phyloP scores from a whole-genome alignment of 192 early-diverging fungal genomes.

The Geranomyces michiganensis region DNA sequence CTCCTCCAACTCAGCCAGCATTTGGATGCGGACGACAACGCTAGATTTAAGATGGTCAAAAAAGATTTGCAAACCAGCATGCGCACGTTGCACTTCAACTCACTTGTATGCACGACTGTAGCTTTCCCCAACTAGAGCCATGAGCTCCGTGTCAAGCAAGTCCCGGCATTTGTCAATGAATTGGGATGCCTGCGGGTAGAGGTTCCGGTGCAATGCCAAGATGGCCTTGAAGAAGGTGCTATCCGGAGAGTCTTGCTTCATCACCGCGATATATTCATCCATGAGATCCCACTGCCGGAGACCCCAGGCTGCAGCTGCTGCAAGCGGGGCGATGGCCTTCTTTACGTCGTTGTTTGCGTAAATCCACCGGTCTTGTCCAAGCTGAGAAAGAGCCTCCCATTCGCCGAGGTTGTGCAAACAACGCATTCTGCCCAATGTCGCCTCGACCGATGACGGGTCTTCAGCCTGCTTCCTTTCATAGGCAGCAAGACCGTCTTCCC shows the following conservation, averaged over 20 bases:
- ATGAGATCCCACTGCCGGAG: slow-evolving; percentile 84
- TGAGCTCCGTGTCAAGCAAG: slow-evolving; percentile 81
- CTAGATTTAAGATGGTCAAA: slow-evolving; percentile 22
- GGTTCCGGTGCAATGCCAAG: slow-evolving; percentile 77
- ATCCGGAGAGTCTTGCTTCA: slow-evolving; percentile 79
- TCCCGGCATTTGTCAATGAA: slow-evolving; percentile 82
- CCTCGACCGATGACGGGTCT: slow-evolving; percentile 74
- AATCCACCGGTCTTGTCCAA: slow-evolving; percentile 73
- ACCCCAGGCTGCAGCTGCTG: slow-evolving; percentile 93
- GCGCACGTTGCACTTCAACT: slow-evolving; percentile 1
- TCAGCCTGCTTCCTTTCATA: slow-evolving; percentile 80
- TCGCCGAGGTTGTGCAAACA: slow-evolving; percentile 92
- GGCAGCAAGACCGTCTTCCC: slow-evolving; percentile 89
- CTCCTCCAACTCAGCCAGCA: slow-evolving; percentile 98
- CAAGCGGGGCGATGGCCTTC: slow-evolving; percentile 80
- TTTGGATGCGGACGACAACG: slow-evolving; percentile 89
- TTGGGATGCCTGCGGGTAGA: slow-evolving; percentile 70
- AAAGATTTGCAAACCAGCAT: not conserved
- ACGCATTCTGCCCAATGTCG: slow-evolving; percentile 83
- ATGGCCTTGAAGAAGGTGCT: slow-evolving; percentile 86
- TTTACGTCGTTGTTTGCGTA: slow-evolving; percentile 63
- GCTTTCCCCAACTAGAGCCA: slow-evolving; percentile 87
- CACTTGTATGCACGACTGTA: slow-evolving; percentile 89
- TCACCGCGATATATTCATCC: slow-evolving; percentile 84
- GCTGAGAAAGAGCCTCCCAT: slow-evolving; percentile 79